Evolutionary conservation across 2,329 filamentous ascomycete species (phyloP).

Genomic region (Colletotrichum lini): DNA sequence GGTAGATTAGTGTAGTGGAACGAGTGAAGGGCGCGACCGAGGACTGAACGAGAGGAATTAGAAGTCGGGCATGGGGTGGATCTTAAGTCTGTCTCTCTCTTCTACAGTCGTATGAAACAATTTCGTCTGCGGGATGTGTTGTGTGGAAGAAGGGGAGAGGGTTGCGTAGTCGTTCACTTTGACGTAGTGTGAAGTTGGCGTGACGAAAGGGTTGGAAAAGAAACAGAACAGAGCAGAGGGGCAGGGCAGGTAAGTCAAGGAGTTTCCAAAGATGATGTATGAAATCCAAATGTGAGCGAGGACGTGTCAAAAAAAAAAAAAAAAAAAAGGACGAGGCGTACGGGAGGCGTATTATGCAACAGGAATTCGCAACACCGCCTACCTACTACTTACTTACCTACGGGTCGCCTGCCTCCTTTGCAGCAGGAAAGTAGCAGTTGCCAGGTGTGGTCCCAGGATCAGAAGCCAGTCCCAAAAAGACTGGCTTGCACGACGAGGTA

Average conservation of each 20-base stretch:
- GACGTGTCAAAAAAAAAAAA: conserved; percentile 25
- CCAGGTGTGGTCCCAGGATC: conserved; percentile 13
- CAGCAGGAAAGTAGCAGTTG: conserved; percentile 25
- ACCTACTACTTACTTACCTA: background rate
- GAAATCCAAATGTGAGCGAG: conserved; percentile 20
- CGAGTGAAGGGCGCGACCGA: conserved; percentile 15
- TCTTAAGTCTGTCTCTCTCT: conserved; percentile 1
- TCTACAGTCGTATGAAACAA: background rate
- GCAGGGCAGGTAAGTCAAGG: background rate
- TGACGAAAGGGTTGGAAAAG: background rate
- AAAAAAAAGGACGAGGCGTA: conserved; percentile 29
- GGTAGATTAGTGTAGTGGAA: conserved; percentile 23
- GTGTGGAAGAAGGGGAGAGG: background rate
- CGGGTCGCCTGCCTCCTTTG: background rate
- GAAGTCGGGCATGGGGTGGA: conserved; percentile 11
- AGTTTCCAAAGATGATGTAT: conserved; percentile 35
- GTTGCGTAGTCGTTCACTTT: background rate
- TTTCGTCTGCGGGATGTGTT: background rate
- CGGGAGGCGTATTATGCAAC: conserved; percentile 38
- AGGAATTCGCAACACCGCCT: conserved; percentile 35
- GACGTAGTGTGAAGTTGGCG: background rate
- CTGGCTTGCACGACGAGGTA: background rate
- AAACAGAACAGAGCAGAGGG: background rate
- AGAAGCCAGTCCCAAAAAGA: conserved; percentile 13
- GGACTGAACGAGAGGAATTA: conserved; percentile 18